A percentile compares a stretch with the other conserved stretches of the same genome.
phyloP scores from a whole-genome alignment of 2,329 filamentous ascomycete genomes.

The Chaetothyriales sp. region DNA sequence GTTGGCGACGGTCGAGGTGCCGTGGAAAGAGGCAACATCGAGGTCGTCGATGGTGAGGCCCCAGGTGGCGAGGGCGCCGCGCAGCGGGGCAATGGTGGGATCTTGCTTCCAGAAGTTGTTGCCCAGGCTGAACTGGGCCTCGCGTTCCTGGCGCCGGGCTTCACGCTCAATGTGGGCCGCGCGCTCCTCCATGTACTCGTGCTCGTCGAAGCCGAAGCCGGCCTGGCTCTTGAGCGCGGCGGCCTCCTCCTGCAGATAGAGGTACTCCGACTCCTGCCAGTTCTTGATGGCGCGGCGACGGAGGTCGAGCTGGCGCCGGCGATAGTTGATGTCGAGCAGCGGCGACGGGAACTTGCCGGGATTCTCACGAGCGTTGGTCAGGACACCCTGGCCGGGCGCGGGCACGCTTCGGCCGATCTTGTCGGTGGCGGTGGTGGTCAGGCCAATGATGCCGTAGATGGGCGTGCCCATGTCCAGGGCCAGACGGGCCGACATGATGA shows the following conservation, averaged over 20 bases:
- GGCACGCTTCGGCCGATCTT: conserved; percentile 98
- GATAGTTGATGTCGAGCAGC: conserved; percentile 93
- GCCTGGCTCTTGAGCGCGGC: conserved; percentile 76
- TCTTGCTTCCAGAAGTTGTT: conserved; percentile 99
- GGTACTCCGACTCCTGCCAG: conserved; percentile 89
- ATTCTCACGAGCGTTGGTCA: conserved; percentile 87
- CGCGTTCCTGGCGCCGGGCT: conserved; percentile 79
- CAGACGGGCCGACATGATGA: conserved; percentile 95
- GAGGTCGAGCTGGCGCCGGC: conserved; percentile 83
- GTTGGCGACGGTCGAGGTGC: conserved; percentile 94
- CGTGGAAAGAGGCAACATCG: conserved; percentile 92
- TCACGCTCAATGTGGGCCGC: conserved; percentile 76
- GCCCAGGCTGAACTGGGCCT: conserved; percentile 79
- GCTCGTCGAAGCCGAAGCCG: conserved; percentile 57
- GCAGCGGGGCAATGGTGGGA: conserved; percentile 80
- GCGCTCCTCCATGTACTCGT: conserved; percentile 75
- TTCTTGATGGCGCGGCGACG: conserved; percentile 88
- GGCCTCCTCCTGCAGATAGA: conserved; percentile 86
- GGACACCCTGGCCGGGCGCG: conserved; percentile 88
- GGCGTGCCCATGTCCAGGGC: conserved; percentile 97
- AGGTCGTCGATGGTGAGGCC: conserved; percentile 95
- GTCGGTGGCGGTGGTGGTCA: conserved; percentile 93
- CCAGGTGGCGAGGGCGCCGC: conserved; percentile 93
- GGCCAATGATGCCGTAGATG: conserved; percentile 84
- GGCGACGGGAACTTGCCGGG: conserved; percentile 87